Evolutionary conservation across 2,329 filamentous ascomycete genomes (phyloP).

Genomic region (Epichloe gansuensis): DNA sequence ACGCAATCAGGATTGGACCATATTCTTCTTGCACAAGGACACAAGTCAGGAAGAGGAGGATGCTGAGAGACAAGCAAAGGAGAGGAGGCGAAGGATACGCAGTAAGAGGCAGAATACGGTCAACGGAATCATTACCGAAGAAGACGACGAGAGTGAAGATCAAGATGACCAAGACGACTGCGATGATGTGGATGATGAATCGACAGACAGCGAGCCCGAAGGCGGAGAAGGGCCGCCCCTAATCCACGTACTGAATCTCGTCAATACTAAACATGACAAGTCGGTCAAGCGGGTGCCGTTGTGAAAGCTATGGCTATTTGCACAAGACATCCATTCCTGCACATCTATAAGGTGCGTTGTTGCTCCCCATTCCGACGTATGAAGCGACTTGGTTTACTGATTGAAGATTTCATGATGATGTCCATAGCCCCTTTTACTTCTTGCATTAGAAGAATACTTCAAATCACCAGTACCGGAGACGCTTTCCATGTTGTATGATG

Average conservation of each 20-base stretch:
- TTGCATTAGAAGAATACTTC: constrained; percentile 95
- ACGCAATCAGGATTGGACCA: constrained; percentile 95
- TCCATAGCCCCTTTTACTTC: constrained; percentile 64
- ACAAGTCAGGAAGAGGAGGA: constrained; percentile 74
- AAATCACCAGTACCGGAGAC: constrained; percentile 83
- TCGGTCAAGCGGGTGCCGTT: constrained; percentile 79
- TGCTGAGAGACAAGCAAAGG: constrained; percentile 48
- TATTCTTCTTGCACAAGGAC: constrained; percentile 97
- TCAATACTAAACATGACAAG: constrained; percentile 96
- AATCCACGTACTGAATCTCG: constrained; percentile 93
- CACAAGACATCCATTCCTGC: constrained; percentile 90
- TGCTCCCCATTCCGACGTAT: neutral
- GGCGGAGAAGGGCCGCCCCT: constrained; percentile 75
- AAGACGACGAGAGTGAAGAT: constrained; percentile 30
- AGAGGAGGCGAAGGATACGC: constrained; percentile 38
- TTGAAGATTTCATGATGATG: neutral
- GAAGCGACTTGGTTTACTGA: neutral
- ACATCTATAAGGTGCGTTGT: constrained; percentile 80
- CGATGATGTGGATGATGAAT: constrained; percentile 41
- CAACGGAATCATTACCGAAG: constrained; percentile 35
- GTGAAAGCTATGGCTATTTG: constrained; percentile 99
- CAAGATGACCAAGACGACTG: constrained; percentile 39
- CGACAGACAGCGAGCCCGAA: constrained; percentile 51
- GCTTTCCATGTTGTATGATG: constrained; percentile 74
- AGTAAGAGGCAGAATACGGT: constrained; percentile 39